Evolutionary conservation across 2,329 filamentous ascomycete genomes (phyloP).

Genomic region (Orbilia javanica): DNA sequence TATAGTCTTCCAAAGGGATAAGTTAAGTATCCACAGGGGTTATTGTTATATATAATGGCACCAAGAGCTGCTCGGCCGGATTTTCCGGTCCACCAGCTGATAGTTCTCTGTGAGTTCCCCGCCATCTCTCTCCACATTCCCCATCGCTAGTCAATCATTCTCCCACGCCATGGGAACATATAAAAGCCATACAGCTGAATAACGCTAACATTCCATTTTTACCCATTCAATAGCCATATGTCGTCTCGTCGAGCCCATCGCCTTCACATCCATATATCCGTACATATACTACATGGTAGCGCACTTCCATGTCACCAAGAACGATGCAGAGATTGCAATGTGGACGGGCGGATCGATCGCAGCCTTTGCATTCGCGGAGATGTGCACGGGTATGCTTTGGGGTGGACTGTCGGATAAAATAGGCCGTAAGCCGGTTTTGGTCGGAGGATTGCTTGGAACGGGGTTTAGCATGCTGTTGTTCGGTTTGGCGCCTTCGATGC

Average conservation of each 20-base stretch:
- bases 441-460: constrained; percentile 90
- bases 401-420: constrained; percentile 90
- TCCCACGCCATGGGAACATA: background rate
- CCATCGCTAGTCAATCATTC: background rate
- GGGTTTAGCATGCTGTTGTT: constrained; percentile 93
- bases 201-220: background rate
- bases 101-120: constrained; percentile 42
- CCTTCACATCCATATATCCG: constrained; percentile 79
- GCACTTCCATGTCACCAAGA: constrained; percentile 72
- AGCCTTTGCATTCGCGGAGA: constrained; percentile 90
- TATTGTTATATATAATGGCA: constrained; percentile 22
- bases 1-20: background rate
- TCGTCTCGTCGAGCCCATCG: constrained; percentile 80
- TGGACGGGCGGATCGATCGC: constrained; percentile 51
- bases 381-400: constrained; percentile 92
- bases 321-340: constrained; percentile 53
- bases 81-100: constrained; percentile 45
- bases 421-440: constrained; percentile 90
- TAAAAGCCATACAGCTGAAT: too few species aligned
- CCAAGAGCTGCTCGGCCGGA: constrained; percentile 43
- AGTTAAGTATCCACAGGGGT: background rate
- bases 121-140: background rate
- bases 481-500: constrained; percentile 86
- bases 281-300: constrained; percentile 76
- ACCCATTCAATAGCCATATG: constrained; percentile 77